Conservation (phyloP, 345 rosid genomes). For the Trapa incisa region DNA sequence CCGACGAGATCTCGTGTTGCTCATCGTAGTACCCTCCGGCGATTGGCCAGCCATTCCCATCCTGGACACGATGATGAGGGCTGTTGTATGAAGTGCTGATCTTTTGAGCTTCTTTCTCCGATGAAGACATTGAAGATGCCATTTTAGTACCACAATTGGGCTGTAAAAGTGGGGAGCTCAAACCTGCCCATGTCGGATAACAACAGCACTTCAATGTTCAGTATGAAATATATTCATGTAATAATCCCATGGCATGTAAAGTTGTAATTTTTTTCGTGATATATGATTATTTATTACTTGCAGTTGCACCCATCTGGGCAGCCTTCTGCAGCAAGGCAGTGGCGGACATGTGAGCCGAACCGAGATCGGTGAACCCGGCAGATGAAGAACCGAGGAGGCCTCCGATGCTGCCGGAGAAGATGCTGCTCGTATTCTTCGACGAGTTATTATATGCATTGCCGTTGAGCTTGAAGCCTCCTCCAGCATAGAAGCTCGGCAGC, state of each 20-base stretch:
- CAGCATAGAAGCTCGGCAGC: not conserved
- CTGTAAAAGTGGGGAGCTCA: constrained; percentile 14
- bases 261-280: not conserved
- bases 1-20: constrained; percentile 1
- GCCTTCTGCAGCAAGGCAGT: constrained; percentile 45
- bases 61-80: not conserved
- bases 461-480: not conserved
- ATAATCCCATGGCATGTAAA: too few relatives aligned
- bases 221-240: too few relatives aligned
- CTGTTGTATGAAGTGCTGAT: not conserved
- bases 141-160: constrained; percentile 4
- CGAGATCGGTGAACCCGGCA: not conserved
- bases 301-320: constrained; percentile 44
- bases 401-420: not conserved
- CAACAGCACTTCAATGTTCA: not conserved
- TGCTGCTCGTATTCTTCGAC: not conserved
- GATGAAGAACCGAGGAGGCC: constrained; percentile 4
- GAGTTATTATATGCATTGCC: not conserved
- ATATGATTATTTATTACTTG: constrained; percentile 3
- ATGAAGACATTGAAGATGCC: constrained; percentile 2
- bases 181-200: not conserved
- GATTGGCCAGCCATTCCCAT: not conserved
- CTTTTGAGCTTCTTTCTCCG: constrained; percentile 1
- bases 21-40: not conserved
- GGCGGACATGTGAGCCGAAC: constrained; percentile 25